These are phyloP conservation scores for Fraxinus angustifolia DNA, from an alignment of 305 asterid species.

Conservation along the genomic window DNA sequence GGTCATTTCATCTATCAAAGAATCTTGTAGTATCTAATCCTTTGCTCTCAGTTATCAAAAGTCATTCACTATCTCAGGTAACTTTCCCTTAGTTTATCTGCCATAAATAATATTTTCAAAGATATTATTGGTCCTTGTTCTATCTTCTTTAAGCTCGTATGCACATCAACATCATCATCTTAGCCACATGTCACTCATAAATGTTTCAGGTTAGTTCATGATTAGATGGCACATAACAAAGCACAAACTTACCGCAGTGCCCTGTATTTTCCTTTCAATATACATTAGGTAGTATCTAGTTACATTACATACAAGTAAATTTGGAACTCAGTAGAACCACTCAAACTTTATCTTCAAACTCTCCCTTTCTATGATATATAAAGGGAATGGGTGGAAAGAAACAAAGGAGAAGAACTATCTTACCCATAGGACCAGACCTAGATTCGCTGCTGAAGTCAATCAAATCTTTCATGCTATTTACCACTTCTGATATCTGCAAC, in stretches of 20 bases:
- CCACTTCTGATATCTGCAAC: constrained; percentile 86
- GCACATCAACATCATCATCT: background rate
- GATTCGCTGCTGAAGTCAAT: constrained; percentile 76
- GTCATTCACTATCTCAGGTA: background rate
- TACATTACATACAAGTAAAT: background rate
- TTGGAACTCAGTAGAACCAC: background rate
- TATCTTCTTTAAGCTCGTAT: background rate
- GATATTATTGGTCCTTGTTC: background rate
- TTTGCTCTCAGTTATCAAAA: background rate
- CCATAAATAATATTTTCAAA: background rate
- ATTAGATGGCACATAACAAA: background rate
- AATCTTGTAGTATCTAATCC: background rate
- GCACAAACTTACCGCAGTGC: background rate
- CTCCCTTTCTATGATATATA: constrained; percentile 1
- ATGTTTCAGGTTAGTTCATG: background rate
- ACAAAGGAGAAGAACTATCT: constrained; percentile 24
- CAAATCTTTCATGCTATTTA: constrained; percentile 89
- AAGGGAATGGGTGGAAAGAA: constrained; percentile 7
- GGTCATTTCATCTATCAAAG: background rate
- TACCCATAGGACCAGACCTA: constrained; percentile 87
- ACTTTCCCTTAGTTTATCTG: background rate
- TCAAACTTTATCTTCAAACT: background rate
- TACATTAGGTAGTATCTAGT: background rate
- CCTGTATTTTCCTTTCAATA: background rate
- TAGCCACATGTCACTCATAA: background rate